These are phyloP conservation scores for Carex scoparia DNA, from an alignment of 176 grass and related monocot species.

Conservation along the genomic window DNA sequence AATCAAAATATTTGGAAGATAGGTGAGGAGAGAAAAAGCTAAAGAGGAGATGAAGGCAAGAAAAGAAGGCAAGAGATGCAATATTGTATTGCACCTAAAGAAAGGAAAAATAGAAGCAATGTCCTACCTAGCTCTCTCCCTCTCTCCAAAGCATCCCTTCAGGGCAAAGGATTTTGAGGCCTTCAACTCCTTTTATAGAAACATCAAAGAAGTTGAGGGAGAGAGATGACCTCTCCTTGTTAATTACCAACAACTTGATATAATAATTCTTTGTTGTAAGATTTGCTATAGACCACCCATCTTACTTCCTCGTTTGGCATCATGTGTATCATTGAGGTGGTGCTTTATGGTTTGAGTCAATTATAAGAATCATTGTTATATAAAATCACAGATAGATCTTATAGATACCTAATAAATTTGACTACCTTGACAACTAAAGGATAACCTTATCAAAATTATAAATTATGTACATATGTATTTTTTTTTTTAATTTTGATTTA, in stretches of 20 bases:
- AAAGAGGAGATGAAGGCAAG: constrained; percentile 11
- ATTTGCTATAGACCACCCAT: constrained; percentile 16
- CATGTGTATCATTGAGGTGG: background rate
- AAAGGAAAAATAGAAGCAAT: constrained; percentile 21
- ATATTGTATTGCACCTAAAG: constrained; percentile 30
- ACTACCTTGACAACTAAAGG: background rate
- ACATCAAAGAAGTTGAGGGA: constrained; percentile 10
- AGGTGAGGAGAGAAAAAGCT: constrained; percentile 3
- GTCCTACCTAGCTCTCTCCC: background rate
- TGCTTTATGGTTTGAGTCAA: background rate
- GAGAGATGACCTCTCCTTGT: background rate
- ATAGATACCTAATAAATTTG: background rate
- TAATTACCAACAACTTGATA: background rate
- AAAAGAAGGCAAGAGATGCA: constrained; percentile 6
- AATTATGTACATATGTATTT: background rate
- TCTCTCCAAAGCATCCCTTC: constrained; percentile 21
- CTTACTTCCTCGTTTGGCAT: background rate
- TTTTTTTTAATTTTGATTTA: no score
- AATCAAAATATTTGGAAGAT: background rate
- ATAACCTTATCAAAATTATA: background rate
- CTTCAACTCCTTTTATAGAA: constrained; percentile 21
- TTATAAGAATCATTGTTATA: background rate
- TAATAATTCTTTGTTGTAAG: background rate
- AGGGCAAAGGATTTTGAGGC: constrained; percentile 16
- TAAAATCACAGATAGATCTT: background rate